Evolutionary conservation across 1,139 yeast species (phyloP), one percentile per base, ranked within the genome.

Genomic region (Hemisphaericaspora xylanilytica): DNA sequence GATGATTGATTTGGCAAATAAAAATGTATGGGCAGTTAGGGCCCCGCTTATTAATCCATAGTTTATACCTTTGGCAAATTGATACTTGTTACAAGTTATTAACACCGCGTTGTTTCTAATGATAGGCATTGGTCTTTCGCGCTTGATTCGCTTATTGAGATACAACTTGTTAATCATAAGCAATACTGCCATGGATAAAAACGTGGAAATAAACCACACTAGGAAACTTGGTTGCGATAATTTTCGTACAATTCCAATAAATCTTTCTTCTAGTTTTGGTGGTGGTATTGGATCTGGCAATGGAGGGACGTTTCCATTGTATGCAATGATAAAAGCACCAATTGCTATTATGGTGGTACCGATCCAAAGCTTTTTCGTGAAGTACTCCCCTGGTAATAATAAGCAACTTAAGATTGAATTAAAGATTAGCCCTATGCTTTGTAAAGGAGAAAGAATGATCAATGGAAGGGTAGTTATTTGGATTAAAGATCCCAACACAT

Each of bases 391-490:
- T 9, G 88, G 74, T 14, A 89, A 59, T 18, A 86, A 47, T 18
- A 85, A 58, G 36, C 95, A 86, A 50, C 89, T 84, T 8, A 86
- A 61, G 1, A 70, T 48, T 4, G 94, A 80, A 59, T 89, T 89
- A 68, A 89, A 88, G 3, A 88, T 90, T 26, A 89, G 71, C 0
- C 96, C 96, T 12, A 84, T 80, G 24, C 95, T 89, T 58, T 89
- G 96, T 36, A 89, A 63, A 0, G 96, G 96, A 26, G 90, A 81
- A 40, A 88, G 60, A 3, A 89, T 75, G 35, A 88, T 84, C 44
- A 89, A 67, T 0, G 96, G 96, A 32, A 89, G 67, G 1, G 96
- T 85, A 2, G 94, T 78, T 31, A 89, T 81, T 59, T 89, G 96
- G 26, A 88, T 84, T 24, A 85, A 70, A 3, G 94, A 84, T 1